These are phyloP conservation scores for Aureobasidium pullulans DNA, from an alignment of 2,329 filamentous ascomycete species.

Conservation along the genomic window DNA sequence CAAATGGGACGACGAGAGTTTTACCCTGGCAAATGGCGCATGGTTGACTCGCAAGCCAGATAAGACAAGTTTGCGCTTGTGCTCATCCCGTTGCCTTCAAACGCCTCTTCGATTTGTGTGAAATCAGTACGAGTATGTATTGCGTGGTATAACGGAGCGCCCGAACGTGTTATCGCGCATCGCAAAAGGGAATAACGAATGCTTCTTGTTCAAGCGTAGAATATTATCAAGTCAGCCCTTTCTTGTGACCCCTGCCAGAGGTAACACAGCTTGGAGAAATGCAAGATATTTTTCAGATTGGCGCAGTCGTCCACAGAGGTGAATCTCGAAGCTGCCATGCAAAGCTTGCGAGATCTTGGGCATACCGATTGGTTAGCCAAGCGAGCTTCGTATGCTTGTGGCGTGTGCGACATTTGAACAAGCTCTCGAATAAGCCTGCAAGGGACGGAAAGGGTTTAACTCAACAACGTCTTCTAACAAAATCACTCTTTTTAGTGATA, in stretches of 20 bases:
- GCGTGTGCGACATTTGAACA: background rate
- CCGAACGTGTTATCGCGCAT: background rate
- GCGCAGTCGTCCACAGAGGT: background rate
- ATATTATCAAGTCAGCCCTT: too few relatives aligned
- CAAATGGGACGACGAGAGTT: background rate
- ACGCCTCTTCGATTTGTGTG: background rate
- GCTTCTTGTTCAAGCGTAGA: too few relatives aligned
- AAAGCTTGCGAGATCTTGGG: background rate
- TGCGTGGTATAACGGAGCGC: background rate
- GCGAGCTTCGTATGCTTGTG: conserved; percentile 9
- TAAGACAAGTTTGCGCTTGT: background rate
- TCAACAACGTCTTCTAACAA: background rate
- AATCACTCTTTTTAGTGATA: background rate
- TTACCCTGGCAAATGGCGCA: background rate
- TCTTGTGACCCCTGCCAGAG: too few relatives aligned
- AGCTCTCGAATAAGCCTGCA: background rate
- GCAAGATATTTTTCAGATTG: too few relatives aligned
- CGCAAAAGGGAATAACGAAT: background rate
- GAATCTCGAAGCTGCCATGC: background rate
- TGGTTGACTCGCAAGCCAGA: background rate
- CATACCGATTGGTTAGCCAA: background rate
- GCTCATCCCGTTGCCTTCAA: background rate
- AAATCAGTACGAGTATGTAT: background rate
- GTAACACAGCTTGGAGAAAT: too few relatives aligned
- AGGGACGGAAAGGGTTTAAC: background rate